Conservation (phyloP, 495 filamentous ascomycete species). For the Pyrenula aspistea region DNA sequence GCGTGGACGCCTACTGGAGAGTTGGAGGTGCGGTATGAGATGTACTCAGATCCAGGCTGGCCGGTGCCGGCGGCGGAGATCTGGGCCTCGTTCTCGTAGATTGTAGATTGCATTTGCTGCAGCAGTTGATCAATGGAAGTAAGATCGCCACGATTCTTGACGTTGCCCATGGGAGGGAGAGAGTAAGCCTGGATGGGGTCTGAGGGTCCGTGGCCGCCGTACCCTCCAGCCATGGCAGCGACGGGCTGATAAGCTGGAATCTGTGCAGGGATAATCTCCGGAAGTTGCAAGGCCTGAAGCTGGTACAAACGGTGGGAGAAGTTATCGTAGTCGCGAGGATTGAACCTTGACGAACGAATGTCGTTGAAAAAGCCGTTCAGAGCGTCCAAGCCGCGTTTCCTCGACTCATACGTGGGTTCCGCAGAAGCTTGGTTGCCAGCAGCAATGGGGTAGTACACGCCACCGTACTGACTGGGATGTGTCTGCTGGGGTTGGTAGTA, state of each 20-base stretch:
- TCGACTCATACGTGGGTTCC: slow-evolving; percentile 43
- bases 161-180: slow-evolving; percentile 71
- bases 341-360: slow-evolving; percentile 77
- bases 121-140: slow-evolving; percentile 85
- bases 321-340: slow-evolving; percentile 69
- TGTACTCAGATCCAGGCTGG: slow-evolving; percentile 54
- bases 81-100: slow-evolving; percentile 81
- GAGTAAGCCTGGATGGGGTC: slow-evolving; percentile 52
- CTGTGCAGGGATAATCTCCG: slow-evolving; percentile 43
- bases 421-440: slow-evolving; percentile 32
- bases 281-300: slow-evolving; percentile 56
- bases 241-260: slow-evolving; percentile 51
- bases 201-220: slow-evolving; percentile 36
- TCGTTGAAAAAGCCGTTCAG: slow-evolving; percentile 90
- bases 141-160: slow-evolving; percentile 86
- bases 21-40: slow-evolving; percentile 58
- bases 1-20: slow-evolving; percentile 55
- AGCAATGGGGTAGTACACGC: slow-evolving; percentile 58
- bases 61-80: slow-evolving; percentile 63
- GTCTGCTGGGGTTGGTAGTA: slow-evolving; percentile 44
- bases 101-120: slow-evolving; percentile 85
- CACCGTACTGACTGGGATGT: slow-evolving; percentile 48
- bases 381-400: slow-evolving; percentile 77
- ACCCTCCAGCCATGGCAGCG: slow-evolving; percentile 35
- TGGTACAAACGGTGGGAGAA: slow-evolving; percentile 69